A percentile compares a stretch with the other conserved stretches of the same genome.
Conservation (phyloP, 2,329 filamentous ascomycete species). For the Pestalotiopsis sp. region DNA sequence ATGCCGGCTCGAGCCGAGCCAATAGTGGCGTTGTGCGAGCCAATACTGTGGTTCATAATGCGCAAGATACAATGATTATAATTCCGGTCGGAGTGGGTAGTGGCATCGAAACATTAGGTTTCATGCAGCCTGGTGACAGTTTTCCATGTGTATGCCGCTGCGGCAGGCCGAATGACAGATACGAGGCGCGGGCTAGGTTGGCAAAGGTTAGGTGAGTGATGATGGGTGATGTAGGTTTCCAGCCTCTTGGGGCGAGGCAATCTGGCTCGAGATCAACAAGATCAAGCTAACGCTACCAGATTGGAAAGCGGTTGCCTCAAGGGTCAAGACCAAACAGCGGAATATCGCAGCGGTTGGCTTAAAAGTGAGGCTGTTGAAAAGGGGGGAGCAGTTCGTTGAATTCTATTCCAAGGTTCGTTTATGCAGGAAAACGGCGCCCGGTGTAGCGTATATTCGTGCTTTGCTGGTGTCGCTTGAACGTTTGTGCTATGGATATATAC, state of each 20-base stretch:
- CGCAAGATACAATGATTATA: neutral
- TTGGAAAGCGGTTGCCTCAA: neutral
- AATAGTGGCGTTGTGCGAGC: neutral
- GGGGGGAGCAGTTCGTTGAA: neutral
- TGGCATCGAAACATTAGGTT: neutral
- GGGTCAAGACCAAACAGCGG: neutral
- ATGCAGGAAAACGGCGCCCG: neutral
- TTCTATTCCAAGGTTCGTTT: neutral
- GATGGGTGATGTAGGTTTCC: too few species aligned
- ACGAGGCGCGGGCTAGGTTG: too few species aligned
- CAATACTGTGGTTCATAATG: too few species aligned
- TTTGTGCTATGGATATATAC: too few species aligned
- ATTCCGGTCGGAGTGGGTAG: neutral
- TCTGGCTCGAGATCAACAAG: too few species aligned
- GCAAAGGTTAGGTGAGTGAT: too few species aligned
- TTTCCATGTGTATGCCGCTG: neutral
- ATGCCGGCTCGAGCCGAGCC: neutral
- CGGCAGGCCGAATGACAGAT: too few species aligned
- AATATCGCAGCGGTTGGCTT: neutral
- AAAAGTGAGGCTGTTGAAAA: neutral
- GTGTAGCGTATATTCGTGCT: too few species aligned
- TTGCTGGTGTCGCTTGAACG: too few species aligned
- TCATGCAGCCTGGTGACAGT: neutral
- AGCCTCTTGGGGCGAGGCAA: too few species aligned
- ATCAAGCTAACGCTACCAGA: neutral